Evolutionary conservation across 2,329 filamentous ascomycete genomes (phyloP), one percentile per base, ranked within the genome.

Genomic region (Cadophora luteo-olivacea): DNA sequence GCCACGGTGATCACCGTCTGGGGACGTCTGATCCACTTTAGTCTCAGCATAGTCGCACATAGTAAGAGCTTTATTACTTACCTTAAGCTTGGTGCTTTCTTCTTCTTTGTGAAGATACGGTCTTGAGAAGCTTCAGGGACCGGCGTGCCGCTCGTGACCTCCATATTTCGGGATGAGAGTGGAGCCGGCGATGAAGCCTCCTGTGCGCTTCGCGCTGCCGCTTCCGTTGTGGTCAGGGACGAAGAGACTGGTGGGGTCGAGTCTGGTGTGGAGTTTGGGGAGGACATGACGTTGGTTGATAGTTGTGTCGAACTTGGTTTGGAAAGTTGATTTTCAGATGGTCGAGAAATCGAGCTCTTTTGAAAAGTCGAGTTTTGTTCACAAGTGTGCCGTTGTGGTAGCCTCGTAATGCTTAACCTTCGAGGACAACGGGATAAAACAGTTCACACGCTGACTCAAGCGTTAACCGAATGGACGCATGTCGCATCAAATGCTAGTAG

Each of bases 21-120:
- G 5, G 62, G 62, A 19, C 49, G 62, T 45, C 62, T 64, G 33
- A 3, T 25, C 1, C 3, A 29, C 41, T 8, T 48, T 33, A 51
- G 29, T 11, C 9, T 64, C 3, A 32, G 11, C 4, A 29, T n/a
- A 4, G 2, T 29, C 29, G 5, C 14, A 16, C 41, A 16, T 45
- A 19, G 14, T 19, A 14, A 16, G 41, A 16, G 41, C 16, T 45
- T 19, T n/a, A 4, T 11, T 32, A 41, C 14, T 3, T 57, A 55
- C 62, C 62, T 54, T n/a, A 64, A 14, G 25, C 62, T 64, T 6
- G 62, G 62, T 8, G 19, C 33, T 22, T 57, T 64, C 51, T 41
- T 64, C 49, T 55, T 58, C n/a, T 9, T 25, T 14, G n/a, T 4
- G 24, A 25, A n/a, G 1, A 22, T 33, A 3, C 33, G 55, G 0